Evolutionary conservation across 345 rosid genomes (phyloP), one percentile per base, ranked within the genome.

Genomic region (Ceriops tagal): DNA sequence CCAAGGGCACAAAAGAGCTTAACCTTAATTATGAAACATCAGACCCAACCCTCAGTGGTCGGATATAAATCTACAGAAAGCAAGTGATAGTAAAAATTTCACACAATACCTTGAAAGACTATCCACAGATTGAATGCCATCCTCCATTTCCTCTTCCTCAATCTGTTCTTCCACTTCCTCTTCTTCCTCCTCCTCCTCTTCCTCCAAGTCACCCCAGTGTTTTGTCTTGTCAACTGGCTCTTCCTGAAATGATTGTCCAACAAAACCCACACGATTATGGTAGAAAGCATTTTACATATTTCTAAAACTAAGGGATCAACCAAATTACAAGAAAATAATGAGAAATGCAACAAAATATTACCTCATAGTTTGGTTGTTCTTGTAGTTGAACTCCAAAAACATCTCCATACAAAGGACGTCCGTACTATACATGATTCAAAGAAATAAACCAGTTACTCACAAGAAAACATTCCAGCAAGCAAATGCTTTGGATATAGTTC

Each of bases 191-290:
- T 85, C 75, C 20, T 87, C 96, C 71, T 89, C 97, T 75, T 96
- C 99, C 85, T 96, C 99, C 83, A 96, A 81, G 81, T 96, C 99
- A 83, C 98, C 99, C 99, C 99, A 96, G 75, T 96, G 99, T 82
- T 89, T 96, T 18, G 87, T 85, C 81, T 96, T 96, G 74, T 96
- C 99, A 69, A 96, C 85, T 53, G 99, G 99, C 84, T 96, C 99
- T 71, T 90, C 98, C 99, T 96, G 80, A 69, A 79, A 56, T 51
- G 62, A n/a, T 70, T 52, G 51, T 53, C 37, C 52, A 65, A 68
- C 1, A 60, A 20, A n/a, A 31, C 4, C 61, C 39, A 56, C 18
- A 13, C 3, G 49, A 43, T 43, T 43, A 43, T 11, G 49, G 19
- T 13, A 13, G 15, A 43, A 13, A 49, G 27, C 10, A 61, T 21